Evolutionary conservation across 2,329 filamentous ascomycete species (phyloP).

Genomic region (Bertia moriformis): DNA sequence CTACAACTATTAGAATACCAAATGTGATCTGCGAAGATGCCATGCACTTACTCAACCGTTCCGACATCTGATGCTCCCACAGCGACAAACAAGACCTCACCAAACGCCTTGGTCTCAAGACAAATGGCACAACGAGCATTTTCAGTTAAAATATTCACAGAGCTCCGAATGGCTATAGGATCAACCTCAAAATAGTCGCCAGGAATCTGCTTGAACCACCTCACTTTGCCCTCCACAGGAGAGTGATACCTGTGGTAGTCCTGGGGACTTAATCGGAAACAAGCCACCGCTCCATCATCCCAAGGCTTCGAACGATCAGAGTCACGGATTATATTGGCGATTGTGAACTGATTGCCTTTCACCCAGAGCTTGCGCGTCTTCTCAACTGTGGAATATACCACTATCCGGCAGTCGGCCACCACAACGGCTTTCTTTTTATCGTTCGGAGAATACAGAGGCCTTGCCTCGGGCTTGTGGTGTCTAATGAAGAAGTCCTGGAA

Average conservation of each 20-base stretch:
- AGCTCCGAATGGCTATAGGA: constrained; percentile 13
- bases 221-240: constrained; percentile 21
- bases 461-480: constrained; percentile 12
- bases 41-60: constrained; percentile 17
- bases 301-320: constrained; percentile 15
- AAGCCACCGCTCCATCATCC: constrained; percentile 18
- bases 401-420: constrained; percentile 19
- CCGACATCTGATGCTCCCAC: constrained; percentile 23
- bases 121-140: constrained; percentile 20
- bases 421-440: constrained; percentile 13
- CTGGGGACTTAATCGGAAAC: constrained; percentile 24
- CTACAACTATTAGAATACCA: too few species aligned
- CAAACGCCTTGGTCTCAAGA: constrained; percentile 21
- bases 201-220: constrained; percentile 19
- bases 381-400: constrained; percentile 17
- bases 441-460: constrained; percentile 12
- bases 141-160: constrained; percentile 19
- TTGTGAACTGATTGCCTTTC: constrained; percentile 25
- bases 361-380: constrained; percentile 21
- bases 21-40: neutral
- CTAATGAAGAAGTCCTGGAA: constrained; percentile 24
- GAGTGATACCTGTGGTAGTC: constrained; percentile 29
- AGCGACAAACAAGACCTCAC: constrained; percentile 23
- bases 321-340: constrained; percentile 21
- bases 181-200: constrained; percentile 28